These are phyloP conservation scores for Deuterostichococcus epilithicus DNA, from an alignment of 139 green algal species.

Conservation along the genomic window DNA sequence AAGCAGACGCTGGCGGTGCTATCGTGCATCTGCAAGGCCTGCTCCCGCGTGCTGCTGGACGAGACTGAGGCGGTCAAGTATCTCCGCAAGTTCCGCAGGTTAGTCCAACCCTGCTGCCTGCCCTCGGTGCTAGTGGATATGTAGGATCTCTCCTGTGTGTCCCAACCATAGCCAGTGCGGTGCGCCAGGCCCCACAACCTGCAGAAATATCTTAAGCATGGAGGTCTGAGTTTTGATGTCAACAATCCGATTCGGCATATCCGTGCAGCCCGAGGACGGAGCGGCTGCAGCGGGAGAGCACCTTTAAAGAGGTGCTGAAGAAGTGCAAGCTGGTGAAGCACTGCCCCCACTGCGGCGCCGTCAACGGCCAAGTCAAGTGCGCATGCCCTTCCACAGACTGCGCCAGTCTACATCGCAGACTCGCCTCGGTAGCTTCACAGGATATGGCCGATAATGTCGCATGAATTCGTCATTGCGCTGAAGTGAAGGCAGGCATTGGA, in stretches of 20 bases:
- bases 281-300: slow-evolving; percentile 55
- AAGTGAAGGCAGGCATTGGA: no score
- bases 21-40: slow-evolving; percentile 98
- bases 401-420: no score
- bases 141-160: no score
- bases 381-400: not conserved
- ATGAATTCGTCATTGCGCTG: no score
- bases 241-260: no score
- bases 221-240: no score
- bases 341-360: slow-evolving; percentile 78
- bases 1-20: slow-evolving; percentile 84
- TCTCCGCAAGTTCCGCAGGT: slow-evolving; percentile 32
- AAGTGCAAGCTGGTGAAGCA: slow-evolving; percentile 78
- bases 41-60: slow-evolving; percentile 82
- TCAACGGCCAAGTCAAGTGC: slow-evolving; percentile 82
- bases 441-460: no score
- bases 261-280: slow-evolving; percentile 71
- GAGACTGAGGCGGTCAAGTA: slow-evolving; percentile 62
- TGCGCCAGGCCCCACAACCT: no score
- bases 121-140: no score
- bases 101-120: not conserved
- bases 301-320: slow-evolving; percentile 83
- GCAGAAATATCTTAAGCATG: no score
- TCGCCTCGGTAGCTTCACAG: no score
- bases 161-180: no score